Base-by-base conservation (phyloP, 1,284 basidiomycete genomes). In the Tremellales sp. region DNA sequence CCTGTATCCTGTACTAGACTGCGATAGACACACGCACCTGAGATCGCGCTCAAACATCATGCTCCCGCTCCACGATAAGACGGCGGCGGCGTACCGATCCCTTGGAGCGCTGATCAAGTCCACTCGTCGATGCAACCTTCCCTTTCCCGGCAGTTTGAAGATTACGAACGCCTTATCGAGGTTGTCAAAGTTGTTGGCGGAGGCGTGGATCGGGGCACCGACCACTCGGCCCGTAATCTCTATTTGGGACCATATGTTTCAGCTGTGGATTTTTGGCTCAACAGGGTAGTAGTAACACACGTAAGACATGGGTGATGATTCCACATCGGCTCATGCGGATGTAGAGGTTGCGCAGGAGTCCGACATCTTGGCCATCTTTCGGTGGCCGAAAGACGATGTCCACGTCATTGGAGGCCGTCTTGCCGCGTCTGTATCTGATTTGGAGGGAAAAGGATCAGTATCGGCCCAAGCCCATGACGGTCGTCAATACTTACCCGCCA, bases 21-120 rank as follows among this genome's bases (percentile, higher is more conserved):
- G 14, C 22, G 18, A 3, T 24, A 39, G 18, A n/a, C 4, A 16
- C 10, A 57, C 62, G 35, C 48, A 61, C 65, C 58, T 62, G n/a
- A 73, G 47, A 54, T 73, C 71, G 24, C 71, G 52, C 60, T 73
- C 71, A 54, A 71, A 73, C 65, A 73, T 73, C 71, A 72, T 73
- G 50, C 70, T 72, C 4, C 71, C 71, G 7, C 60, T 63, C 71
- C 71, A 73, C 25, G 61, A 63, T 14, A 73, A 56, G 4, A 72
- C 64, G 2, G 69, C 66, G 9, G 66, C 60, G 5, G 71, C 64
- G 42, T 73, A 73, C 36, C 69, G 43, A 35, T 65, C 58, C 16
- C 50, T 58, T 9, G 71, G 68, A 0, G 70, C 57, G 40, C 56
- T 56, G 32, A 73, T 73, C 24, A 73, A 51, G 47, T 73, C 71